Evolutionary conservation across 2,329 filamentous ascomycete genomes (phyloP).

Genomic region (Sporothrix inflata): DNA sequence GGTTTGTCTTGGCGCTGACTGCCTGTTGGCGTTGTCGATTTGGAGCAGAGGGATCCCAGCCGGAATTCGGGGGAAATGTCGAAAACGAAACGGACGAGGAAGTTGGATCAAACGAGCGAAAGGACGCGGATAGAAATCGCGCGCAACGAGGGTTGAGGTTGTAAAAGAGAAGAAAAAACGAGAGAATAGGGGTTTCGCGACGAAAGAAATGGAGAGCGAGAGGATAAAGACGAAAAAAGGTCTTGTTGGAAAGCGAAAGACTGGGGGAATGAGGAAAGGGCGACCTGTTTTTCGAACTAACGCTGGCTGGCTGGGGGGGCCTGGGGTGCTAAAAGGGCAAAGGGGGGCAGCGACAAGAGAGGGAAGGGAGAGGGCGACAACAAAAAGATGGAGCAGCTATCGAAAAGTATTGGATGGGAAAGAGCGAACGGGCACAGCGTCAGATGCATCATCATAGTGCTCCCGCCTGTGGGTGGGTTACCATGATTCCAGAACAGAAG

Average conservation of each 20-base stretch:
- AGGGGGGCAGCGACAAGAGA: neutral
- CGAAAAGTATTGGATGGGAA: conserved; percentile 4
- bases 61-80: neutral
- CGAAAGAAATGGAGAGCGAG: neutral
- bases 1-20: conserved; percentile 17
- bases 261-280: neutral
- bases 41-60: neutral
- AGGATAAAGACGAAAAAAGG: conserved; percentile 7
- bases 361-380: neutral
- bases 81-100: conserved; percentile 6
- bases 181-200: conserved; percentile 20
- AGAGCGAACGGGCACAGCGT: neutral
- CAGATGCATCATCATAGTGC: neutral
- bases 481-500: conserved; percentile 21
- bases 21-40: neutral
- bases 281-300: conserved; percentile 3
- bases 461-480: neutral
- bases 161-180: neutral
- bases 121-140: neutral
- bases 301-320: neutral
- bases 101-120: conserved; percentile 23
- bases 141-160: neutral
- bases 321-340: neutral
- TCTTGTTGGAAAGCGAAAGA: neutral
- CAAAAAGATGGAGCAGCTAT: neutral